Evolutionary conservation across 139 green algal species (phyloP).

Genomic region (Tetraselmis chui): DNA sequence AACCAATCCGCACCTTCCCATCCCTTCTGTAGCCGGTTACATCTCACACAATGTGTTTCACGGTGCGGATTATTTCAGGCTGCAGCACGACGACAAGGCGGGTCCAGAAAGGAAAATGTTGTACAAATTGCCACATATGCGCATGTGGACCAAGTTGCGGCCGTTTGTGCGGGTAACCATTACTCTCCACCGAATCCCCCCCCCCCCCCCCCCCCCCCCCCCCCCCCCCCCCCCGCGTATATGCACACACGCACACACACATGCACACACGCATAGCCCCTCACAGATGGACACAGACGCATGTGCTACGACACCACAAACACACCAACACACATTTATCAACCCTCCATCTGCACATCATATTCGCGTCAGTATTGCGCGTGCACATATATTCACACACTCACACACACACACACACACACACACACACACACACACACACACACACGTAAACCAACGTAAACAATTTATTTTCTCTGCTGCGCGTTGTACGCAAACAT

Average conservation of each 20-base stretch:
- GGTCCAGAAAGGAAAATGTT: conserved; percentile 31
- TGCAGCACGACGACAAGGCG: not conserved
- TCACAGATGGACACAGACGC: too few relatives aligned
- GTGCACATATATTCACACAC: not conserved
- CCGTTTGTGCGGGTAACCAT: conserved; percentile 55
- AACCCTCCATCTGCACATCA: not conserved
- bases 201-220: not conserved
- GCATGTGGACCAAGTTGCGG: conserved; percentile 91
- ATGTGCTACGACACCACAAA: not conserved
- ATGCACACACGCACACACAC: too few relatives aligned
- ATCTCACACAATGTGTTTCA: too few relatives aligned
- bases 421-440: too few relatives aligned
- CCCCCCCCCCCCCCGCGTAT: not conserved
- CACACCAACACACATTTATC: not conserved
- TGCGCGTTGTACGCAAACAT: too few relatives aligned
- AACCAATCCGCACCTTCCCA: too few relatives aligned
- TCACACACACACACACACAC: too few relatives aligned
- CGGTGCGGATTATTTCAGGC: not conserved
- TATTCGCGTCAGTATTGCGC: not conserved
- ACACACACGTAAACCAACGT: too few relatives aligned
- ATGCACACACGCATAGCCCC: too few relatives aligned
- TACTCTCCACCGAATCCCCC: too few relatives aligned
- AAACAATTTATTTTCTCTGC: too few relatives aligned
- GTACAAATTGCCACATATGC: conserved; percentile 57
- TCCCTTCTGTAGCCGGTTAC: too few relatives aligned